Evolutionary conservation across 148 eudicot genomes (phyloP), one percentile per base, ranked within the genome.

Genomic region (Vaccinium darrowii): DNA sequence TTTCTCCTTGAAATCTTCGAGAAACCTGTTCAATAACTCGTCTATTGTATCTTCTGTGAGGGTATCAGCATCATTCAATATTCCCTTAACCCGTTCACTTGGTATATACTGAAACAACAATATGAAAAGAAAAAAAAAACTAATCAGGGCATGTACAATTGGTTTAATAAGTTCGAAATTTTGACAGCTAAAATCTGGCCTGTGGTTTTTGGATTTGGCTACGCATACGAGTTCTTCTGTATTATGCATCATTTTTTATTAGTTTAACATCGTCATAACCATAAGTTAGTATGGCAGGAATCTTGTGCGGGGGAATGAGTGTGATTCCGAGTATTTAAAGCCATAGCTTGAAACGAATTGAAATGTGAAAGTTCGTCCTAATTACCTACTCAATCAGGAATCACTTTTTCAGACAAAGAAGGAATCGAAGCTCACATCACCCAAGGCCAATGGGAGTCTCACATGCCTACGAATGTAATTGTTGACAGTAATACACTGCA

Each of bases 31-130:
- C 27, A 90, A 4, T 1, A 91, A 69, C 63, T 81, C 86, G 3
- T 91, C 91, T 0, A 93, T 11, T 73, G 19, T 82, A 53, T 88
- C 91, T 84, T 91, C 94, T 62, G 93, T 87, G n/a, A 90, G 91
- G 76, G 23, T 87, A 27, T 91, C 91, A 0, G n/a, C 81, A 58
- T 92, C 74, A 23, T 62, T 57, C n/a, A 92, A 82, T 49, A 88
- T 30, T 67, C 39, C 85, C 83, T 72, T 89, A 36, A 85, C 88
- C 86, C 87, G 62, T 77, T 90, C 88, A 14, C 53, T 77, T 5
- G 63, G 52, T 27, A 86, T n/a, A n/a, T 23, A 1, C 88, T 88
- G 88, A 52, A 86, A 84, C 16, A 52, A 21, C 9, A 77, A 52
- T 78, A 10, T 18, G 27, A 27, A 27, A 43, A 52, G 9, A 12